Conservation (phyloP, 2,329 filamentous ascomycete species). For the Colletotrichum sp. region DNA sequence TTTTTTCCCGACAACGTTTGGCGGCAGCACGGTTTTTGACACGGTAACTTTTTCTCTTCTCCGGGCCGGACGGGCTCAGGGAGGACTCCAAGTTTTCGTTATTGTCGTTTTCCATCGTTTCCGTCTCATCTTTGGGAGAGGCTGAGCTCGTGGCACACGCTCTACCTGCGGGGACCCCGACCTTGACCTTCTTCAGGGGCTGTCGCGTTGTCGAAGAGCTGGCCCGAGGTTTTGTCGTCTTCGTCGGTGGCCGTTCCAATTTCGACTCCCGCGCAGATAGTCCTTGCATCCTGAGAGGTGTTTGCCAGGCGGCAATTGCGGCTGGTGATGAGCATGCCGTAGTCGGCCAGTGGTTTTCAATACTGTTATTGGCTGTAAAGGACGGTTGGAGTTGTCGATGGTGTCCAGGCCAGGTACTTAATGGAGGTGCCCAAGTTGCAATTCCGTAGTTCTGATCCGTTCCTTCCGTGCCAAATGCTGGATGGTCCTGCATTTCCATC, state of each 20-base stretch:
- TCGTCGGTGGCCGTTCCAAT: background rate
- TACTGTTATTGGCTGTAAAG: background rate
- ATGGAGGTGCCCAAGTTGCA: background rate
- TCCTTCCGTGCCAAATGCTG: background rate
- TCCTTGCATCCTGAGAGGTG: background rate
- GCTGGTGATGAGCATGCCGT: background rate
- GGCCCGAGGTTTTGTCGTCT: background rate
- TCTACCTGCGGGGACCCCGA: background rate
- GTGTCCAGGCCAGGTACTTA: background rate
- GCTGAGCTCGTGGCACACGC: background rate
- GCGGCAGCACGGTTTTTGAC: slow-evolving; percentile 20
- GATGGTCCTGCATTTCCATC: background rate
- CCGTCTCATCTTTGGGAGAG: background rate
- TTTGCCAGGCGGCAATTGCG: background rate
- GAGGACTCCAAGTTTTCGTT: background rate
- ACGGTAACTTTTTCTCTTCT: background rate
- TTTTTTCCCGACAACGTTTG: slow-evolving; percentile 20
- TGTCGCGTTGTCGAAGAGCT: background rate
- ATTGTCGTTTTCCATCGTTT: background rate
- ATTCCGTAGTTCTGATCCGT: background rate
- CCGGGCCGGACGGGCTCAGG: background rate
- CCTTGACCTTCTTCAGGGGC: background rate
- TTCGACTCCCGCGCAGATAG: background rate
- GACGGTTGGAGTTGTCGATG: background rate
- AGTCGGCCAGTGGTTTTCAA: background rate